Conservation (phyloP, 2,329 filamentous ascomycete species). For the Phialemonium atrogriseum region DNA sequence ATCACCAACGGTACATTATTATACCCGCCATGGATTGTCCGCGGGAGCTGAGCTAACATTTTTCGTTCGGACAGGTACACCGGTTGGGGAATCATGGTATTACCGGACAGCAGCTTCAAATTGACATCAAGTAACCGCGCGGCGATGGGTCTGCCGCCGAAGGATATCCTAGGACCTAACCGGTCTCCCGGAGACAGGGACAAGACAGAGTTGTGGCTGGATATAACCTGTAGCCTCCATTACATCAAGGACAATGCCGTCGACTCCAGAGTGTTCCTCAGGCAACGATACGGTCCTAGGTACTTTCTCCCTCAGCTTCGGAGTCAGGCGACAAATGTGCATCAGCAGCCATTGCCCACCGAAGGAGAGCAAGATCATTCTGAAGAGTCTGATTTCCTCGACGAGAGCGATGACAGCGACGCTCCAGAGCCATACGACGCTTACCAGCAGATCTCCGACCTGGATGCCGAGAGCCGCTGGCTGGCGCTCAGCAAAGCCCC, state of each 20-base stretch:
- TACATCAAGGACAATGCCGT: conserved; percentile 12
- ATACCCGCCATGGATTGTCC: too few species aligned
- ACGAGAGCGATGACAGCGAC: conserved; percentile 4
- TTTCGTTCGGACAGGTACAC: conserved; percentile 16
- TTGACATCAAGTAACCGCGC: conserved; percentile 18
- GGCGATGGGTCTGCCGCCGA: conserved; percentile 19
- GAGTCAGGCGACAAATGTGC: too few species aligned
- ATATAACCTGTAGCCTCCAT: conserved; percentile 15
- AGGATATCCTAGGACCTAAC: conserved; percentile 11
- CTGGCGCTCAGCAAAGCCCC: not conserved
- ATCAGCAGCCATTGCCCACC: too few species aligned
- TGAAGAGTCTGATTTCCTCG: too few species aligned
- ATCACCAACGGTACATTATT: too few species aligned
- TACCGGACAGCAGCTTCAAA: conserved; percentile 35
- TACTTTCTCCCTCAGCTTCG: too few species aligned
- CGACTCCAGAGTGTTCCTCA: not conserved
- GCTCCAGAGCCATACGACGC: not conserved
- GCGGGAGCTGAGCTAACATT: not conserved
- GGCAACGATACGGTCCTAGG: not conserved
- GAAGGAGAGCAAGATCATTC: too few species aligned
- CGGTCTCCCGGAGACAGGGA: not conserved
- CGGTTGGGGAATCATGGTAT: conserved; percentile 42
- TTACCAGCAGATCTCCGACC: not conserved
- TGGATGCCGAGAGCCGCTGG: conserved; percentile 3
- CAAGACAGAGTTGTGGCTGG: conserved; percentile 8